Base-by-base conservation (phyloP, 495 filamentous ascomycete genomes). In the Penicillium ucsense region DNA sequence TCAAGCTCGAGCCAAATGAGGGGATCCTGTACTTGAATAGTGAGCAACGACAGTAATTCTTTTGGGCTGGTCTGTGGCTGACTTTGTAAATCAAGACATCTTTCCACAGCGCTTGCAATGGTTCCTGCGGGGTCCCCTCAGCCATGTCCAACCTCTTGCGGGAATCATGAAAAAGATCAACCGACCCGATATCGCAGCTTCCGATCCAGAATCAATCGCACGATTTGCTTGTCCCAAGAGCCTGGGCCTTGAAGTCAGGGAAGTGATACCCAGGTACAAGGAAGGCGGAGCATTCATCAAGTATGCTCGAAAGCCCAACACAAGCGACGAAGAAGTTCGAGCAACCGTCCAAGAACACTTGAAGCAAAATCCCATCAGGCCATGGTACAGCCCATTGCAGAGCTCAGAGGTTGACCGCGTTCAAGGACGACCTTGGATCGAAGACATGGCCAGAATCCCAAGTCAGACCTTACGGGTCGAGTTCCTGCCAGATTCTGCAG, bases 221-320 rank as follows among this genome's bases (percentile, higher is more conserved):
- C 74, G 77, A 34, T 70, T 73, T 12, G 84, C 78, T 7, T 68
- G 90, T 6, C 83, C 86, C 0, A 50, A 64, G 4, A 57, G 60
- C 0, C 53, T 83, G 8, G 68, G 80, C n/a, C 66, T 92, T 29
- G 75, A 82, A 36, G 77, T 95, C 51, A 85, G 80, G 36, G 80
- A 94, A 50, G 81, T 95, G 34, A 55, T 94, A 38, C 86, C 89
- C 3, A 78, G 88, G 12, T 70, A 90, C 31, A 89, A 91, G 54
- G 92, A 98, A 61, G 94, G 91, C 27, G 92, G 94, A 6, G 88
- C 88, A 6, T 97, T 92, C 64, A 81, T 96, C 55, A 96, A 94
- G 61, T 92, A 94, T 64, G 73, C 73, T 5, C 75, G 87, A 54
- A 70, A 77, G 11, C 55, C 66, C 7, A 72, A 68, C 3, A 66